Evolutionary conservation across 176 grass and related monocot genomes (phyloP).

Genomic region (Paspalum notatum): DNA sequence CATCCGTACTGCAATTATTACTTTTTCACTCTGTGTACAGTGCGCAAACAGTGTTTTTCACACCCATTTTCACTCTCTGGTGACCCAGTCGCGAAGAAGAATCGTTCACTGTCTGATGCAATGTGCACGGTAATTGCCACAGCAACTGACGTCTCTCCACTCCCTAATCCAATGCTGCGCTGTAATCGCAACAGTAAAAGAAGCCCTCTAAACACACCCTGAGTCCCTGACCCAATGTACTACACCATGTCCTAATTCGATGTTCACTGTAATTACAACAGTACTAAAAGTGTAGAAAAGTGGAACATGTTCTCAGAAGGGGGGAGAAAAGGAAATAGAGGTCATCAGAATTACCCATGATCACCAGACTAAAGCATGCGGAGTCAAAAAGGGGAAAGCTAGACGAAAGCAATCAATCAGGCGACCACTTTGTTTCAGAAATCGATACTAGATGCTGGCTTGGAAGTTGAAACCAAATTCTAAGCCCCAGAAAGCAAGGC

Average conservation of each 20-base stretch:
- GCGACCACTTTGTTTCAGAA: not conserved
- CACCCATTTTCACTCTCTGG: too few species aligned
- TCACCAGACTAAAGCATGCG: slow-evolving; percentile 41
- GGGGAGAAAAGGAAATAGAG: not conserved
- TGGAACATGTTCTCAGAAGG: not conserved
- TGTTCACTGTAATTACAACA: not conserved
- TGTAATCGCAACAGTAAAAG: not conserved
- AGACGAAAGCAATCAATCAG: slow-evolving; percentile 27
- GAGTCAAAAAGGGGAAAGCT: slow-evolving; percentile 28
- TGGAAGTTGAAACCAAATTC: slow-evolving; percentile 7
- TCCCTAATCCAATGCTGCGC: not conserved
- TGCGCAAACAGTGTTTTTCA: too few species aligned
- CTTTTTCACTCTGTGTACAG: too few species aligned
- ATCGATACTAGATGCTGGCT: not conserved
- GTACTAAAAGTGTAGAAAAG: not conserved
- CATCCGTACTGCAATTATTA: too few species aligned
- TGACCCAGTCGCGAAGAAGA: too few species aligned
- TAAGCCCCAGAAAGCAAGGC: not conserved
- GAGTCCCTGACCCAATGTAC: not conserved
- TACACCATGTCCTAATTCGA: not conserved
- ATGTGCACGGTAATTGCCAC: not conserved
- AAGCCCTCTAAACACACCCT: not conserved
- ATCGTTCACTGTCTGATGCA: not conserved
- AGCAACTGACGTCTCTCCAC: not conserved
- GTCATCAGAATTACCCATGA: slow-evolving; percentile 36